Conservation (phyloP, 75 land plant species). For the Picea sitchensis region DNA sequence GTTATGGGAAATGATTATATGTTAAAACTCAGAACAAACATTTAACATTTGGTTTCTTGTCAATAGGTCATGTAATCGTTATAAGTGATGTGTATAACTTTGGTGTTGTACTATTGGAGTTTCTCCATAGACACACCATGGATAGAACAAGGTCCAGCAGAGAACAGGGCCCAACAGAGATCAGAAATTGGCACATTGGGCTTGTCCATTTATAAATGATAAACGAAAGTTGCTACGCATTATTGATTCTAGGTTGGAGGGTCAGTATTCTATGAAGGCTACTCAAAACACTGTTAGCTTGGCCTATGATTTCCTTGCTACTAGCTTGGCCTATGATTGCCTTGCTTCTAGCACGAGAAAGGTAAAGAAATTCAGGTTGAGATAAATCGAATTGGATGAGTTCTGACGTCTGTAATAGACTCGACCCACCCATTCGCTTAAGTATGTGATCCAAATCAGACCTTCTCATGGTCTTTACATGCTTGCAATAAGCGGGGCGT, state of each 20-base stretch:
- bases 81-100: slow-evolving; percentile 54
- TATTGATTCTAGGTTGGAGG: slow-evolving; percentile 39
- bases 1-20: too few species aligned
- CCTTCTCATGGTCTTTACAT: too few species aligned
- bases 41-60: not conserved
- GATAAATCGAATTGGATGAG: too few species aligned
- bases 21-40: too few species aligned
- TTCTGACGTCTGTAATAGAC: too few species aligned
- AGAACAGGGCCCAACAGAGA: slow-evolving; percentile 39
- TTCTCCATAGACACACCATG: slow-evolving; percentile 30
- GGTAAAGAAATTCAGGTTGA: too few species aligned
- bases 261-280: slow-evolving; percentile 25
- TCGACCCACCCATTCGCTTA: too few species aligned
- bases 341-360: too few species aligned
- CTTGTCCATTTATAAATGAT: slow-evolving; percentile 22
- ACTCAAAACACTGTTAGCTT: slow-evolving; percentile 28
- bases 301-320: slow-evolving; percentile 31
- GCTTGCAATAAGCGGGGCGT: too few species aligned
- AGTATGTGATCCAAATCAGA: too few species aligned
- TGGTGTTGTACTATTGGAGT: slow-evolving; percentile 44
- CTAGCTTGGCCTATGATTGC: too few species aligned
- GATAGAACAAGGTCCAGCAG: slow-evolving; percentile 38
- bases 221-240: slow-evolving; percentile 15
- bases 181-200: slow-evolving; percentile 48
- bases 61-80: slow-evolving; percentile 41